Evolutionary conservation across 768 basidiomycete species (phyloP).

Genomic region (Leccinum aurantiacum): DNA sequence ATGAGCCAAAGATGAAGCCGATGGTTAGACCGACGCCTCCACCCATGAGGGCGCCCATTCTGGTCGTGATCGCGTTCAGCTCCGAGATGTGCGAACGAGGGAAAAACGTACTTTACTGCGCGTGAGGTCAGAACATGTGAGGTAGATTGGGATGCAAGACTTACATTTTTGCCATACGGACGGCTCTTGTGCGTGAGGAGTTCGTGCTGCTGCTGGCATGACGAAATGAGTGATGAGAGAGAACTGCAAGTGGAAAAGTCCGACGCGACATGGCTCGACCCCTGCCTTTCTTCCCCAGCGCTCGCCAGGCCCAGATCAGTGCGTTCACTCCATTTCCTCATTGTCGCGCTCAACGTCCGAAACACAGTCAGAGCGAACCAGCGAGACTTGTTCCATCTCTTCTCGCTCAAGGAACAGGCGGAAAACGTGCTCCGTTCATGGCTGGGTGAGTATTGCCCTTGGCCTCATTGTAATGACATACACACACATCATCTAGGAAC

Average conservation of each 20-base stretch:
- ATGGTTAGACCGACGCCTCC: conserved; percentile 94
- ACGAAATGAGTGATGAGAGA: conserved; percentile 2
- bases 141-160: conserved; percentile 19
- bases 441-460: conserved; percentile 53
- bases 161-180: conserved; percentile 78
- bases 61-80: conserved; percentile 31
- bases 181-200: conserved; percentile 47
- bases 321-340: conserved; percentile 30
- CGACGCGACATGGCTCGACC: conserved; percentile 18
- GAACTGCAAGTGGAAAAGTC: conserved; percentile 1
- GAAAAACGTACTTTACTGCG: conserved; percentile 58
- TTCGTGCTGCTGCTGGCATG: conserved; percentile 33
- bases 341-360: conserved; percentile 10
- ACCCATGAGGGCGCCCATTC: conserved; percentile 92
- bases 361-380: conserved; percentile 78
- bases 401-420: conserved; percentile 70
- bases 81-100: conserved; percentile 1
- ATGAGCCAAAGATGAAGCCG: too few species aligned
- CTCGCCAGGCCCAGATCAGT: conserved; percentile 89
- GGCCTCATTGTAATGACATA: background rate
- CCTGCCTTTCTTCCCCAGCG: conserved; percentile 60
- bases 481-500: conserved; percentile 53
- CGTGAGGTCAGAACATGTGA: conserved; percentile 13
- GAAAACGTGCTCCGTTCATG: conserved; percentile 74
- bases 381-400: conserved; percentile 75